Evolutionary conservation across 2,329 filamentous ascomycete genomes (phyloP).

Genomic region (Trichoderma sp.): DNA sequence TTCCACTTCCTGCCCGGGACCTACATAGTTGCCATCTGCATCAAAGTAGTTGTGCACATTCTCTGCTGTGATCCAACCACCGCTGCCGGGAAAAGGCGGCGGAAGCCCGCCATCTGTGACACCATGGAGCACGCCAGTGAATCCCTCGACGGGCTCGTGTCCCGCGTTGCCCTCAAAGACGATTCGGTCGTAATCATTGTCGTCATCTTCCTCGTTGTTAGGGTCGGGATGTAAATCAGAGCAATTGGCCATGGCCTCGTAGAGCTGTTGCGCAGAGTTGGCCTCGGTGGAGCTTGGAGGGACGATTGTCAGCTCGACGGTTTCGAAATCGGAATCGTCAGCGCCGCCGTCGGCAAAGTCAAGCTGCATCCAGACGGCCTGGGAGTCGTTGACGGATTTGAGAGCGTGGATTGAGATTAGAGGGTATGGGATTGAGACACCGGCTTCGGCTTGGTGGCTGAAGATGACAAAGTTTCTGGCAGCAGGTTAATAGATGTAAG

Average conservation of each 20-base stretch:
- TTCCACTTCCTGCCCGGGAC: slow-evolving; percentile 30
- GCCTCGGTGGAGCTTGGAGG: slow-evolving; percentile 44
- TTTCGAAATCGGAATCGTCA: slow-evolving; percentile 65
- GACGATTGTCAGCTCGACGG: slow-evolving; percentile 67
- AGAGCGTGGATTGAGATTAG: slow-evolving; percentile 74
- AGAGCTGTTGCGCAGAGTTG: slow-evolving; percentile 48
- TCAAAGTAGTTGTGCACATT: slow-evolving; percentile 87
- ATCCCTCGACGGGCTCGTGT: slow-evolving; percentile 57
- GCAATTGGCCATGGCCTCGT: slow-evolving; percentile 70
- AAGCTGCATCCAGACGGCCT: slow-evolving; percentile 68
- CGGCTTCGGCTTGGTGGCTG: slow-evolving; percentile 57
- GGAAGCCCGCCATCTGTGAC: slow-evolving; percentile 55
- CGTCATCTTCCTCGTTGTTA: slow-evolving; percentile 60
- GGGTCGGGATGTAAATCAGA: slow-evolving; percentile 76
- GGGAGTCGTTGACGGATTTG: slow-evolving; percentile 55
- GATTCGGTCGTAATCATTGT: slow-evolving; percentile 56
- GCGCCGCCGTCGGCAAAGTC: slow-evolving; percentile 61
- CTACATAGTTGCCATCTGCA: slow-evolving; percentile 76
- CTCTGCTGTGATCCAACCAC: slow-evolving; percentile 87
- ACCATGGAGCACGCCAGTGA: slow-evolving; percentile 56
- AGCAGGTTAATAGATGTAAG: background rate
- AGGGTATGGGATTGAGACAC: slow-evolving; percentile 72
- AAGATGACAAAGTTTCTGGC: slow-evolving; percentile 60
- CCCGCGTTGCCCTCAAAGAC: slow-evolving; percentile 56
- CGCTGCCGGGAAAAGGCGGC: slow-evolving; percentile 71